Base-by-base conservation (phyloP, 495 filamentous ascomycete species). In the Penicillium goetzii region DNA sequence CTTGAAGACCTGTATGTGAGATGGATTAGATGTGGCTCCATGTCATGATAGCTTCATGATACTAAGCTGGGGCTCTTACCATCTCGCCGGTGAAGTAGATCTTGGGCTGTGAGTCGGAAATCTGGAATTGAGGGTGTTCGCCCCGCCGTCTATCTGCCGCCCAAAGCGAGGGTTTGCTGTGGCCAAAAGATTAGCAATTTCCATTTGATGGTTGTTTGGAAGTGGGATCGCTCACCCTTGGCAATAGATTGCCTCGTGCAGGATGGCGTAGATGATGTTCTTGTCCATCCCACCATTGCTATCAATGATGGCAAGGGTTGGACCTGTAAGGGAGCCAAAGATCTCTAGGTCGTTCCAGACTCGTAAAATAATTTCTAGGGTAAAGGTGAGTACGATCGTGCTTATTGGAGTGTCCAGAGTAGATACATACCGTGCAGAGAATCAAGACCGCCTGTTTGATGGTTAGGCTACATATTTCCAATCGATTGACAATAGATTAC, bases 1-100 rank as follows among this genome's bases (percentile, higher is more conserved):
- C 8, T 88, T 88, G 74, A 86, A 97, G 57, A 96, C 83, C 78
- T 83, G 58, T 51, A 59, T 19, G 36, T 15, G 51, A 33, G 11
- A 9, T 11, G 15, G 1, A 50, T 70, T 59, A 70, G 57, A 49
- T 7, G 9, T 14, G 21, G n/a, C 50, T 10, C 8, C 30, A 34
- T 40, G 9, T 32, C 9, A 19, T 49, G 2, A 19, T 30, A 6
- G 8, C 1, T 32, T 15, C 8, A 41, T 12, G 23, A 32, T 7
- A 34, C 43, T 26, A 45, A 28, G 14, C 11, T 25, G 28, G 7
- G 23, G 28, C 28, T 25, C 62, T 70, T 73, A 86, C 83, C 92
- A 96, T 96, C 76, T 98, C 94, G 59, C 94, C 94, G 0, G 91
- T 91, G 78, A 98, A 97, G 63, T 83, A 89, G 58, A 94, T 80